Percentiles rank a stretch among this genome's conserved stretches.
phyloP scores from a whole-genome alignment of 331 rosid genomes.

The Phaseolus coccineus region DNA sequence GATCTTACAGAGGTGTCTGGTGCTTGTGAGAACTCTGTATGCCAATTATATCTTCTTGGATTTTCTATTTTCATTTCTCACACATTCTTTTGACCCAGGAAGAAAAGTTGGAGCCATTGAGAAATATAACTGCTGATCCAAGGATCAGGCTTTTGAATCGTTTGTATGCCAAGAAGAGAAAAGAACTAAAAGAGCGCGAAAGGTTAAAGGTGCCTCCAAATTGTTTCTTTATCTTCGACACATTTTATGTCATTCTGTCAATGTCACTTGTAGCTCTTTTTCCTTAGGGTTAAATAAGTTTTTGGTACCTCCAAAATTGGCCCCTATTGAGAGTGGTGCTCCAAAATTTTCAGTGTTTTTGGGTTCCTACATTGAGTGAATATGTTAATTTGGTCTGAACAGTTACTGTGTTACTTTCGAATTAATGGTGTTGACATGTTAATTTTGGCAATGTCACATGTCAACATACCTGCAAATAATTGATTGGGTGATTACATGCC shows the following conservation, averaged over 20 bases:
- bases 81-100: slow-evolving; percentile 64
- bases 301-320: too few relatives aligned
- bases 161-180: slow-evolving; percentile 95
- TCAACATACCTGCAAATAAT: too few relatives aligned
- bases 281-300: slow-evolving; percentile 21
- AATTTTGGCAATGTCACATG: too few relatives aligned
- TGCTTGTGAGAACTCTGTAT: slow-evolving; percentile 61
- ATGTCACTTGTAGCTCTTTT: slow-evolving; percentile 39
- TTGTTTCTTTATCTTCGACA: slow-evolving; percentile 49
- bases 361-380: too few relatives aligned
- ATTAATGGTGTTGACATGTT: too few relatives aligned
- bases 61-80: slow-evolving; percentile 52
- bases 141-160: slow-evolving; percentile 96
- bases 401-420: too few relatives aligned
- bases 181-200: slow-evolving; percentile 89
- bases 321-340: too few relatives aligned
- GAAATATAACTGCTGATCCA: slow-evolving; percentile 91
- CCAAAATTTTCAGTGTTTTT: too few relatives aligned
- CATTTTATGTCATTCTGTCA: slow-evolving; percentile 40
- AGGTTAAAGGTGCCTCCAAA: slow-evolving; percentile 77
- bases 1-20: slow-evolving; percentile 97
- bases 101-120: slow-evolving; percentile 95
- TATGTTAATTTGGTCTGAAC: too few relatives aligned
- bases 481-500: too few relatives aligned
- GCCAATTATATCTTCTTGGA: slow-evolving; percentile 45